These are phyloP conservation scores for Phellopilus nigrolimitatus DNA, from an alignment of 1,284 basidiomycete genomes.

Conservation along the genomic window DNA sequence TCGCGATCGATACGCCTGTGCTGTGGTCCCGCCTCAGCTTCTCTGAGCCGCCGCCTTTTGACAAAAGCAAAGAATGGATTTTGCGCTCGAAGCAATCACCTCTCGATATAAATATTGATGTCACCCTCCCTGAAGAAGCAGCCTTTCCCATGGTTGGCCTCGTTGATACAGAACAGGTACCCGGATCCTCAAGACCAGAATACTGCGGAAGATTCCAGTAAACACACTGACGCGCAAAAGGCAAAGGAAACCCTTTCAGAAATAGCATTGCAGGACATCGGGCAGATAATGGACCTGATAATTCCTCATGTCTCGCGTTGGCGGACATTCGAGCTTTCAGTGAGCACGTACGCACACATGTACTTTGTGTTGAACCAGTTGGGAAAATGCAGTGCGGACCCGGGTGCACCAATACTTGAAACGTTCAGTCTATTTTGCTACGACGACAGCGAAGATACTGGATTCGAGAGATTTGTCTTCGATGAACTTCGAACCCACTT, in stretches of 20 bases:
- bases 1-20: constrained; percentile 31
- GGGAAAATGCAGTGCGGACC: constrained; percentile 39
- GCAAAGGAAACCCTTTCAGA: neutral
- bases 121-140: constrained; percentile 20
- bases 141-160: neutral
- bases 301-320: constrained; percentile 48
- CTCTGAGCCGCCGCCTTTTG: constrained; percentile 26
- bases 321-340: constrained; percentile 43
- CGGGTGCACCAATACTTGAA: constrained; percentile 39
- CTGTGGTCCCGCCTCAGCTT: constrained; percentile 29
- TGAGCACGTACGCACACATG: constrained; percentile 43
- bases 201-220: constrained; percentile 2
- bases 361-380: constrained; percentile 34
- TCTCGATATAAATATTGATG: constrained; percentile 34
- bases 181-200: neutral
- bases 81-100: constrained; percentile 43
- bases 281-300: constrained; percentile 43
- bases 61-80: constrained; percentile 36
- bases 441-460: constrained; percentile 33
- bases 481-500: constrained; percentile 31
- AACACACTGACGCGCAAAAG: neutral
- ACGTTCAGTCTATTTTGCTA: constrained; percentile 46
- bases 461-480: constrained; percentile 35
- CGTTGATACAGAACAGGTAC: too few relatives aligned
- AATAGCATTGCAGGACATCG: constrained; percentile 29